Evolutionary conservation across 306 rosid genomes (phyloP), one percentile per base, ranked within the genome.

Genomic region (Dryas alaskensis): DNA sequence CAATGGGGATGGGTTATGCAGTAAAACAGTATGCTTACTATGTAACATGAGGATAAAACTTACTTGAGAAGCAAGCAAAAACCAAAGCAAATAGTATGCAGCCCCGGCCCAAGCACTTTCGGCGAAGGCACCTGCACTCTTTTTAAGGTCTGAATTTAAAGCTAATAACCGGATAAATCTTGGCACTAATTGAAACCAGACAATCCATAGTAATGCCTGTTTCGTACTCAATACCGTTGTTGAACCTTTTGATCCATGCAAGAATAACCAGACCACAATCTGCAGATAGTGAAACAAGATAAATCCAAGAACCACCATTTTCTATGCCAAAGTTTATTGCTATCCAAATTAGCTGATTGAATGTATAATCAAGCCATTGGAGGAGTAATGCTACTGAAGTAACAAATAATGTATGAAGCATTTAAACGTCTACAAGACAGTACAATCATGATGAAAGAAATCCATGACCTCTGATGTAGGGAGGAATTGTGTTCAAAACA

Each of bases 51-150:
- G 10, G 22, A 72, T n/a, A 39, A 44, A 7, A 78, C 92, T 85
- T 83, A 94, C 98, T 79, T 94, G 97, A 75, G 95, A 88, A 62
- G 94, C 89, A 78, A 94, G 95, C 88, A 94, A 78, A 65, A 85
- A 91, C 87, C 92, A 83, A 22, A 91, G 87, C 87, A 94, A 78
- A 85, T 94, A 91, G 88, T 91, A 89, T 10, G 85, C 85, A 67
- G 97, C 97, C 44, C 96, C 96, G 1, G 89, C 82, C 77, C 90
- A 83, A 53, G 98, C 98, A 81, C 89, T 88, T 75, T 89, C 92
- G 57, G 98, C 86, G 46, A 94, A 89, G 60, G 88, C 91, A 69
- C 96, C 97, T 1, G 96, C 92, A 17, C 90, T 87, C 84, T 91
- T 94, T 72, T 94, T 94, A 57, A 94, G 90, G 55, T 91, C 96